Percentiles rank a stretch among this genome's conserved stretches.
These are phyloP conservation scores for Rhynchosporium agropyri DNA, from an alignment of 2,329 filamentous ascomycete genomes.

Conservation along the genomic window DNA sequence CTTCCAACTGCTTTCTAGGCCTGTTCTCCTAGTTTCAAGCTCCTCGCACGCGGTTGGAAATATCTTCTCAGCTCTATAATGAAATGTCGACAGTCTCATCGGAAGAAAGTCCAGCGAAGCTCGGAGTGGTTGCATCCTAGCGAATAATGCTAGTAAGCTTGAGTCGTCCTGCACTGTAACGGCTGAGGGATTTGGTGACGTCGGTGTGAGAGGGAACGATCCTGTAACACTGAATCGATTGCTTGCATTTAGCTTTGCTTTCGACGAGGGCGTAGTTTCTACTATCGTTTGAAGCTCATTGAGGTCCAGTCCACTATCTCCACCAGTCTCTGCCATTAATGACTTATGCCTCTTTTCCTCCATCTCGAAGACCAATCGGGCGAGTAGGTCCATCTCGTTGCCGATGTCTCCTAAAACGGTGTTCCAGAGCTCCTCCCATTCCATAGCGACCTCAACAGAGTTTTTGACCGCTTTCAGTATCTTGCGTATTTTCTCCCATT, in stretches of 20 bases:
- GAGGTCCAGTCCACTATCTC: conserved; percentile 70
- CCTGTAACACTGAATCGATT: conserved; percentile 71
- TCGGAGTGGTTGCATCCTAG: conserved; percentile 89
- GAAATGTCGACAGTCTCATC: conserved; percentile 89
- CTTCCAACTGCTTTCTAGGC: conserved; percentile 82
- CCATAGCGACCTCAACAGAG: conserved; percentile 96
- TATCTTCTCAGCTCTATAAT: conserved; percentile 71
- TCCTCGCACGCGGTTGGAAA: conserved; percentile 94
- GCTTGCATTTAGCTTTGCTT: conserved; percentile 55
- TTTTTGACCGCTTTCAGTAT: conserved; percentile 79
- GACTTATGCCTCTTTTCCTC: conserved; percentile 90
- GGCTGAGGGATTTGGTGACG: conserved; percentile 59
- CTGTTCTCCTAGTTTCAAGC: conserved; percentile 72
- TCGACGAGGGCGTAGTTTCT: conserved; percentile 73
- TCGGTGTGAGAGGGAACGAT: conserved; percentile 63
- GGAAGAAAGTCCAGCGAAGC: conserved; percentile 94
- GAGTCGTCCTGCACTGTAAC: conserved; percentile 75
- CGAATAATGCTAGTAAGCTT: conserved; percentile 85
- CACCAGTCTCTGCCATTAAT: conserved; percentile 62
- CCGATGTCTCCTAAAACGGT: conserved; percentile 92
- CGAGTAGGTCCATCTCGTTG: conserved; percentile 79
- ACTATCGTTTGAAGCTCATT: conserved; percentile 91
- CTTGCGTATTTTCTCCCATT: conserved; percentile 81
- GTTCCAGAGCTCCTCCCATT: conserved; percentile 98
- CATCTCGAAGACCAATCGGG: conserved; percentile 91